Base-by-base conservation (phyloP, 225 moss, liverwort and hornwort species). In the Physcomitrium patens region DNA sequence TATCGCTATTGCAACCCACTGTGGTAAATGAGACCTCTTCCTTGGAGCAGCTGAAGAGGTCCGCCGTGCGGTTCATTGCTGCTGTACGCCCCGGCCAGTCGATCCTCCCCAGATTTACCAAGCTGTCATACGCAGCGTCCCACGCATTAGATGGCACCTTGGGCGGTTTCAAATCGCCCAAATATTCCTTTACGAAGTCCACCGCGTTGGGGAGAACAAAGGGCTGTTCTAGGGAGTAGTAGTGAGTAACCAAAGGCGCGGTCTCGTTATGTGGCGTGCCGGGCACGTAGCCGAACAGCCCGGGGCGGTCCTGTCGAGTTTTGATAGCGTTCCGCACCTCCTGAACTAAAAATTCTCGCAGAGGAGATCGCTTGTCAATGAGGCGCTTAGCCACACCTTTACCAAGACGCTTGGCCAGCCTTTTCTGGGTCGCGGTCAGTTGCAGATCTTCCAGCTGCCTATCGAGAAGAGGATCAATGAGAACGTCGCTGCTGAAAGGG, bases 111-210 rank as follows among this genome's bases (percentile, higher is more conserved):
- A 73, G 12, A 41, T 73, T 50, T 15, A 27, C 22, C 49, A 63
- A 1, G 18, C 51, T 17, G 8, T 18, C 47, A n/a, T 52, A 63
- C 5, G 48, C 31, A 18, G 9, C 41, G 45, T 73, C 63, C 73
- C 73, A 73, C 52, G 44, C 63, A 2, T 63, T 12, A 5, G 73
- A 73, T 0, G 73, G 73, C 3, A 79, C 67, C 60, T 52, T 17
- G 6, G 27, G 60, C 17, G 51, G 52, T 42, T 78, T 61, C 2
- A 72, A 20, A 1, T 27, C 7, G 60, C 24, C 5, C 4, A 73
- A 49, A 19, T 67, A 28, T 42, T 73, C 60, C 17, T 43, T 44
- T 26, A 65, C 46, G 16, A 71, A 78, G 3, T 78, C 55, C 12
- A 8, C 15, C 3, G 56, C 54, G 19, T 65, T n/a, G 11, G 56